Base-by-base conservation (phyloP, 345 rosid genomes). In the Aquilaria yunnanensis region DNA sequence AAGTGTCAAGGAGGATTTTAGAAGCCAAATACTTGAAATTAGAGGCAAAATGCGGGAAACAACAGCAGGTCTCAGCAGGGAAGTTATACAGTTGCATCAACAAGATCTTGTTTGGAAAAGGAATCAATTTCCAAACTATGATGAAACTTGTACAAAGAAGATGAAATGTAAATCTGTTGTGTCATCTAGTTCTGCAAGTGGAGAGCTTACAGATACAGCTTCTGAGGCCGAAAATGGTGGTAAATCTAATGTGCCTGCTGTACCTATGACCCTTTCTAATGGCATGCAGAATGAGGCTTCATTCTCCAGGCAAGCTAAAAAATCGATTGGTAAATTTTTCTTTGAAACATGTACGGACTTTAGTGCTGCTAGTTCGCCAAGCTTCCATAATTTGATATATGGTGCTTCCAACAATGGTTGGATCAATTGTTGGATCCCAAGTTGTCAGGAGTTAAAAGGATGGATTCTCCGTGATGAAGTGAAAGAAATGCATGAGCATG, bases 341-440 rank as follows among this genome's bases (percentile, higher is more conserved):
- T 79, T 54, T 60, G 88, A 80, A 68, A 65, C 66, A 1, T 69
- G 74, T 56, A 64, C 79, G 30, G 85, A 82, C 32, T 65, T 83
- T 57, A 68, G 67, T 47, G 74, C 65, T 67, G 78, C 65, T 30
- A 74, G 73, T 53, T 76, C 81, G 10, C 65, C 64, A 41, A 70
- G 85, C 62, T 80, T 80, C 49, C 61, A 23, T 56, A 74, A 57
- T 47, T 72, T 80, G 86, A 57, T 78, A 54, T 46, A 11, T 59
- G 31, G 47, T 58, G 41, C 14, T 6, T 55, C 32, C 45, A 33
- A 67, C 45, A 14, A 37, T 64, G 62, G 61, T 59, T 66, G 56
- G 60, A 54, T 48, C 63, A 14, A 31, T 55, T 43, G 46, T 46
- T 60, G 48, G 67, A 56, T 71, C 59, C 84, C 79, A 31, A 60